phyloP scores from a whole-genome alignment of 345 rosid species.

The Leavenworthia alabamica region DNA sequence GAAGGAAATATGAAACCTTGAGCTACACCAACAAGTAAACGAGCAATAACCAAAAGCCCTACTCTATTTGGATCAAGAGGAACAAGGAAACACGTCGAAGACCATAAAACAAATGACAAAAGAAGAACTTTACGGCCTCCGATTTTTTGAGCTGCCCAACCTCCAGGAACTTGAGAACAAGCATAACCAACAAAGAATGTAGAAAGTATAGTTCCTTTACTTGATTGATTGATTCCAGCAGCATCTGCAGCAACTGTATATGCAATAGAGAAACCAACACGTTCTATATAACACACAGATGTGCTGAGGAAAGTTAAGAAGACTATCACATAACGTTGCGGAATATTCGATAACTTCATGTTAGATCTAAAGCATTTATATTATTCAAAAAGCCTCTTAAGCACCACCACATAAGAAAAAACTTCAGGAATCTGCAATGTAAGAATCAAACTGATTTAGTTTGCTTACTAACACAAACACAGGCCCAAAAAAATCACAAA shows the following conservation, averaged over 20 bases:
- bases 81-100: slow-evolving; percentile 75
- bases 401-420: slow-evolving; percentile 26
- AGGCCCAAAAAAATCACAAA: background rate
- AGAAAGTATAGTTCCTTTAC: slow-evolving; percentile 83
- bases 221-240: slow-evolving; percentile 78
- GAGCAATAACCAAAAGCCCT: slow-evolving; percentile 54
- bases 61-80: slow-evolving; percentile 79
- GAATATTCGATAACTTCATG: slow-evolving; percentile 59
- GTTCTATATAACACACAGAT: slow-evolving; percentile 85
- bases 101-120: slow-evolving; percentile 82
- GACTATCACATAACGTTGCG: slow-evolving; percentile 74
- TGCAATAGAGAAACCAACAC: slow-evolving; percentile 95
- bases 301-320: slow-evolving; percentile 79
- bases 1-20: slow-evolving; percentile 98
- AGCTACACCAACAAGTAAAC: slow-evolving; percentile 95
- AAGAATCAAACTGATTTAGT: background rate
- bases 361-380: slow-evolving; percentile 7
- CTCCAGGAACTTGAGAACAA: slow-evolving; percentile 94
- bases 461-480: background rate
- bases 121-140: slow-evolving; percentile 90
- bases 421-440: slow-evolving; percentile 19
- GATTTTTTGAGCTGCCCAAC: slow-evolving; percentile 93
- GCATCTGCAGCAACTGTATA: slow-evolving; percentile 91
- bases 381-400: slow-evolving; percentile 20
- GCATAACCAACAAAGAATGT: slow-evolving; percentile 91